Base-by-base conservation (phyloP, 352 stramenopile genomes). In the Albugo candida region DNA sequence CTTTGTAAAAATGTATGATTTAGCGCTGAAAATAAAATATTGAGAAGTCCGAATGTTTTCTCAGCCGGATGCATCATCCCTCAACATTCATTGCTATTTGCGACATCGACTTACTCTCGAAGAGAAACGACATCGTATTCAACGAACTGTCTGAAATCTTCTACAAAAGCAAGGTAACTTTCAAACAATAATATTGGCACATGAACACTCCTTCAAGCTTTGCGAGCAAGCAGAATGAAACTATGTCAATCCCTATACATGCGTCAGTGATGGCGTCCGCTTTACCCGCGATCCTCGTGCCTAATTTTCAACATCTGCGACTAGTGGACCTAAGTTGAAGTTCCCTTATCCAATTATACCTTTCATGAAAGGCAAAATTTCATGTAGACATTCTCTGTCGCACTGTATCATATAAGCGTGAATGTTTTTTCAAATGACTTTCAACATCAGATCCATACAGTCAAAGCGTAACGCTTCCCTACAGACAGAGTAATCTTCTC, bases 11-110 rank as follows among this genome's bases (percentile, higher is more conserved):
- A 59, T 85, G 73, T 75, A 91, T 91, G 54, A 91, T 79, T 40
- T 70, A 75, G 41, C 75, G 75, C 54, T 91, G 87, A 64, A 60
- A 91, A 91, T 16, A 91, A 60, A 41, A 91, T 67, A 46, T 79
- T 67, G 45, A 91, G 52, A 14, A 63, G 63, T 40, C 78, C 78
- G 49, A 88, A 91, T 56, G 81, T 61, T 48, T 81, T 81, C 49
- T 91, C 78, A 11, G 78, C 71, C 48, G 74, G 36, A 18, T 72
- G 59, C 41, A 91, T 56, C 76, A 91, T 88, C 44, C 64, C 64
- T 49, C 85, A 67, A 51, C 79, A 73, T 41, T 87, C 67, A 13
- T 37, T 48, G 24, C 60, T 61, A 57, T 82, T 87, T 53, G 78
- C 84, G 35, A 91, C 78, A 37, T 91, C 78, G 2, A 65, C 67